These are phyloP conservation scores for Rachicladosporium sp. DNA, from an alignment of 2,329 filamentous ascomycete species.

Conservation along the genomic window DNA sequence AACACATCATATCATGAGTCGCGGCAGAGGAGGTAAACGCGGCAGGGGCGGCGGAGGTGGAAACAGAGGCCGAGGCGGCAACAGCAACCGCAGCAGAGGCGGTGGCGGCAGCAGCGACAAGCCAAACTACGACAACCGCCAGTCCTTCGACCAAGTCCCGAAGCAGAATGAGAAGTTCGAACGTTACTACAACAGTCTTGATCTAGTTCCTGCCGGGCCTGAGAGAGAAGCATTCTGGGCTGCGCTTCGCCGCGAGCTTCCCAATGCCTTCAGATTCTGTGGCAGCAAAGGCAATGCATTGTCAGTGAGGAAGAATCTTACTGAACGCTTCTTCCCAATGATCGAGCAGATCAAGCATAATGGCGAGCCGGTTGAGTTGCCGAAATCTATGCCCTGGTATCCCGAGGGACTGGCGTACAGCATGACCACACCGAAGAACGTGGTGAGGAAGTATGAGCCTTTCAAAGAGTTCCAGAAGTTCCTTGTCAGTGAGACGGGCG, in stretches of 20 bases:
- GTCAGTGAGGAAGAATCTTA: constrained; percentile 76
- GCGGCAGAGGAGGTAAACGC: constrained; percentile 6
- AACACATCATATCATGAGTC: constrained; percentile 1
- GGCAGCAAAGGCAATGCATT: constrained; percentile 94
- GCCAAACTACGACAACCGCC: constrained; percentile 16
- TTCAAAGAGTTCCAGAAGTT: constrained; percentile 97
- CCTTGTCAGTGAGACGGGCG: constrained; percentile 89
- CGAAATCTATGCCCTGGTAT: constrained; percentile 77
- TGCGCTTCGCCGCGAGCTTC: constrained; percentile 68
- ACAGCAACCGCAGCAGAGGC: background rate
- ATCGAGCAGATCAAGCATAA: constrained; percentile 77
- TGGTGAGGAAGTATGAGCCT: constrained; percentile 83
- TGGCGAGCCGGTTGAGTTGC: constrained; percentile 68
- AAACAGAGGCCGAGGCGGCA: constrained; percentile 5
- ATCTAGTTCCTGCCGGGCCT: constrained; percentile 57
- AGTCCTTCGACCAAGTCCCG: constrained; percentile 48
- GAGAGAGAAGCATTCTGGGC: constrained; percentile 78
- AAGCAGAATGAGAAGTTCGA: constrained; percentile 80
- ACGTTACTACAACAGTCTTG: constrained; percentile 69
- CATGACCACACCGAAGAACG: constrained; percentile 96
- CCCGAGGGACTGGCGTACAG: constrained; percentile 91
- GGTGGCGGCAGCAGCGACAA: constrained; percentile 3
- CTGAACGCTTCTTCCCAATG: constrained; percentile 79
- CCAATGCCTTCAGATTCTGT: constrained; percentile 95
- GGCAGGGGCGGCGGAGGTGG: constrained; percentile 4